phyloP scores from a whole-genome alignment of 139 green algal genomes.

The Coelastrella sp. region DNA sequence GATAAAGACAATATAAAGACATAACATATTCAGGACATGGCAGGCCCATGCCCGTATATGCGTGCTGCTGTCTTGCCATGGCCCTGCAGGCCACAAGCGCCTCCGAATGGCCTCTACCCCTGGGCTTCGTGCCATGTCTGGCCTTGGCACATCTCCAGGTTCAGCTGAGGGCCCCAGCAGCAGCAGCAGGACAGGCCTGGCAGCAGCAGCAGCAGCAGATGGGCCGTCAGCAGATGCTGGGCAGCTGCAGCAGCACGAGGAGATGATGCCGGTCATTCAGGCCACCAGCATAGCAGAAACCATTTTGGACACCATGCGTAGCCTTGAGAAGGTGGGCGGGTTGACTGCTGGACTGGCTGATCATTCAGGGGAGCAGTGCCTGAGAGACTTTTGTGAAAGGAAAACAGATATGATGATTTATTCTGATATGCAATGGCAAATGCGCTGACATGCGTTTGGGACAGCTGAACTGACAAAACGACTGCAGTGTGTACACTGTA shows the following conservation, averaged over 20 bases:
- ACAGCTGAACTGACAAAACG: too few species aligned
- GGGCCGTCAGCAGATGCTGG: background rate
- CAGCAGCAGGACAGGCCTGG: background rate
- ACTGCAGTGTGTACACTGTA: too few species aligned
- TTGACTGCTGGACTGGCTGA: too few species aligned
- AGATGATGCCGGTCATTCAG: slow-evolving; percentile 12
- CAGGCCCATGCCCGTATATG: too few species aligned
- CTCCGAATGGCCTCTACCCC: background rate
- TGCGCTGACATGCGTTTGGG: too few species aligned
- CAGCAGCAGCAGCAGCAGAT: background rate
- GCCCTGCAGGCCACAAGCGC: slow-evolving; percentile 16
- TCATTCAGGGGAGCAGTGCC: too few species aligned
- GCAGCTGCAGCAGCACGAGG: background rate
- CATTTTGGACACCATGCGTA: slow-evolving; percentile 35
- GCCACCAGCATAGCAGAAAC: slow-evolving; percentile 26
- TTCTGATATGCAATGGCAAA: too few species aligned
- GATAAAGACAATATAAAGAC: too few species aligned
- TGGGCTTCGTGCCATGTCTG: slow-evolving; percentile 26
- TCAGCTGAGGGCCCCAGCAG: background rate
- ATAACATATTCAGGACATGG: too few species aligned
- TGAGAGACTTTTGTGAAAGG: too few species aligned
- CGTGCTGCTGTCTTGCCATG: too few species aligned
- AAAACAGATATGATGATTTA: too few species aligned
- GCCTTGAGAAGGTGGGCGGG: background rate
- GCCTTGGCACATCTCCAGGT: slow-evolving; percentile 29